Evolutionary conservation across 2,329 filamentous ascomycete genomes (phyloP), one percentile per base, ranked within the genome.

Genomic region (Arthrinium puccinioides): DNA sequence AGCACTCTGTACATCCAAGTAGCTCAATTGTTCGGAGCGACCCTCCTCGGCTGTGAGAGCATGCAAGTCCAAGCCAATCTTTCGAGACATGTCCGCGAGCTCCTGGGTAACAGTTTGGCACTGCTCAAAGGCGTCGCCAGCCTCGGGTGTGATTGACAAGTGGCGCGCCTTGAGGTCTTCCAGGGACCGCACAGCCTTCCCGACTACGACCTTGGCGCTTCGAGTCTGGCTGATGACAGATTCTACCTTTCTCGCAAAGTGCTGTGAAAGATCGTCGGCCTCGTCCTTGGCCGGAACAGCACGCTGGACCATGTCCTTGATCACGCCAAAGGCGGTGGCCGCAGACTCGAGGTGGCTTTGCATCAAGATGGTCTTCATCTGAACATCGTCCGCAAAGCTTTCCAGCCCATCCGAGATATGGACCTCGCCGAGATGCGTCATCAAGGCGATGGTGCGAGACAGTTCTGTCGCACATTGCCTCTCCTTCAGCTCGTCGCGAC

Each of bases 401-500:
- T 84, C 77, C 8, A 87, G 65, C 30, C 76, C 79, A 36, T 72
- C 69, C 2, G 78, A 72, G 32, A 95, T 79, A 53, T 94, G 81
- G 16, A 89, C 80, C 53, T 90, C 85, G 9, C 79, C 82, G 11
- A 96, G 73, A 57, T 96, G 88, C n/a, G 77, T 76, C 71, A 96
- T 82, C 37, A 96, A 73, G 37, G 87, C 84, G 48, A 94, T 85
- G 6, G 86, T 90, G 37, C 84, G 79, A 51, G 90, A 82, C 25
- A 97, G 68, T 55, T 94, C 87, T 18, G 78, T 77, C 1, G 85
- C 81, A 53, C 88, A 88, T 50, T 87, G 82, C 57, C 83, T 79
- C 61, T 90, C 84, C 60, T 88, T 88, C 33, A 97, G 66, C 39
- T 95, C 88, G 48, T 94, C 88, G 36, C 79, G 80, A 45, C 87